Evolutionary conservation across 495 filamentous ascomycete species (phyloP), one percentile per base, ranked within the genome.

Genomic region (Tuber calosporum): DNA sequence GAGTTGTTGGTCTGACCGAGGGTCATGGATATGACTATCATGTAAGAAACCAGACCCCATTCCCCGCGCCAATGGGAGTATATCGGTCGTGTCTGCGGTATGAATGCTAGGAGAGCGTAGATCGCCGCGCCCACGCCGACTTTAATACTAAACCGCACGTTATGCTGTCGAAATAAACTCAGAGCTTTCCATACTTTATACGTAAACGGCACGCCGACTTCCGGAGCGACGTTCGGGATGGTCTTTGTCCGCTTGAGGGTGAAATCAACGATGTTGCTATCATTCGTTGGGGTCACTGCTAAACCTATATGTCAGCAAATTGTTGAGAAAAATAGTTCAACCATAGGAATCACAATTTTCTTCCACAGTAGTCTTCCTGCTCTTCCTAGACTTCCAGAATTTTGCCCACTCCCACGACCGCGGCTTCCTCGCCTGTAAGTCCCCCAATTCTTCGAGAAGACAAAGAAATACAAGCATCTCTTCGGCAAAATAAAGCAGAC

Each of bases 21-120:
- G 0, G 94, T 98, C 94, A 97, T 97, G 8, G 92, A 91, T 82
- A 94, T 97, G 26, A 99, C 95, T 71, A 98, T 87, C 95, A 99
- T 99, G 84, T 97, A 99, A 0, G 94, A 97, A 48, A 98, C 82
- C 1, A 98, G 85, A 19, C 94, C 95, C 95, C 95, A 99, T 86
- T 99, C 95, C 1, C 94, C 95, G 77, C 94, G 86, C 93, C 94
- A 99, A 76, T 91, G 91, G 34, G 87, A 86, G 79, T 97, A 99
- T 66, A 90, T 85, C 0, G 93, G 91, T 71, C 92, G 86, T 20
- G 91, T 95, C 7, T 86, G 83, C 11, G 89, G 87, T 71, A 97
- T 84, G 81, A 97, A 99, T 9, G 95, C 89, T 67, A 93, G 90
- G 77, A 96, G 86, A 30, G 93, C 94, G 83, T 93, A 97, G 2